phyloP scores from a whole-genome alignment of 75 land plant species.

The Ceratopteris richardii region DNA sequence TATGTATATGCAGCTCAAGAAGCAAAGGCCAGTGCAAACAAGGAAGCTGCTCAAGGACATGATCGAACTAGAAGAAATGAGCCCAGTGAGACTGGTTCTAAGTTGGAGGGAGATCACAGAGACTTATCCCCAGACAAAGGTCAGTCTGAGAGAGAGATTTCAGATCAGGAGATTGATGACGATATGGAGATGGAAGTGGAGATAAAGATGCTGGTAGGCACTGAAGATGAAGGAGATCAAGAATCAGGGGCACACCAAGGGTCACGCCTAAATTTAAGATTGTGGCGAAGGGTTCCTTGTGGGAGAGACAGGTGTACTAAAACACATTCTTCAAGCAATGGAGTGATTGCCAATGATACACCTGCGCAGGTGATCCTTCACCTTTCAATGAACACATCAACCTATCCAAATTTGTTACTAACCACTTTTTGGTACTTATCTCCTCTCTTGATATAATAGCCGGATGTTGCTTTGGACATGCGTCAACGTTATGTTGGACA shows the following conservation, averaged over 20 bases:
- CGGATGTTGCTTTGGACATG: slow-evolving; percentile 84
- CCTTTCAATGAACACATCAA: no score
- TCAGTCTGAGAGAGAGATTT: slow-evolving; percentile 71
- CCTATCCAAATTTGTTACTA: no score
- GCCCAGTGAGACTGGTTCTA: slow-evolving; percentile 51
- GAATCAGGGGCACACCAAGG: slow-evolving; percentile 57
- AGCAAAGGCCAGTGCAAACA: slow-evolving; percentile 44
- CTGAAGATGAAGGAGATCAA: slow-evolving; percentile 57
- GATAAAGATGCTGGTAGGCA: slow-evolving; percentile 73
- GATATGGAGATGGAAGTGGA: slow-evolving; percentile 85
- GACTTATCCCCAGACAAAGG: slow-evolving; percentile 58
- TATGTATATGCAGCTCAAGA: slow-evolving; percentile 54
- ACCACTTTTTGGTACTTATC: no score
- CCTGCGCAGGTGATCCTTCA: slow-evolving; percentile 33
- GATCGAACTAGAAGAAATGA: slow-evolving; percentile 41
- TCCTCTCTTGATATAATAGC: slow-evolving; percentile 45
- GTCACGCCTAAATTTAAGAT: slow-evolving; percentile 67
- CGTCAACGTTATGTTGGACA: slow-evolving; percentile 93
- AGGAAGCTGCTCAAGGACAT: slow-evolving; percentile 27
- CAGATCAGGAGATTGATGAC: slow-evolving; percentile 82
- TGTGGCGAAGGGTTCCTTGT: slow-evolving; percentile 47
- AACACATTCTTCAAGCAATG: slow-evolving; percentile 32
- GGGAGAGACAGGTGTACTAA: slow-evolving; percentile 22
- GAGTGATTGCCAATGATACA: slow-evolving; percentile 23
- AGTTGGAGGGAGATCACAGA: slow-evolving; percentile 42